Conservation (phyloP, 257 asterid species). For the Penstemon barbatus region DNA sequence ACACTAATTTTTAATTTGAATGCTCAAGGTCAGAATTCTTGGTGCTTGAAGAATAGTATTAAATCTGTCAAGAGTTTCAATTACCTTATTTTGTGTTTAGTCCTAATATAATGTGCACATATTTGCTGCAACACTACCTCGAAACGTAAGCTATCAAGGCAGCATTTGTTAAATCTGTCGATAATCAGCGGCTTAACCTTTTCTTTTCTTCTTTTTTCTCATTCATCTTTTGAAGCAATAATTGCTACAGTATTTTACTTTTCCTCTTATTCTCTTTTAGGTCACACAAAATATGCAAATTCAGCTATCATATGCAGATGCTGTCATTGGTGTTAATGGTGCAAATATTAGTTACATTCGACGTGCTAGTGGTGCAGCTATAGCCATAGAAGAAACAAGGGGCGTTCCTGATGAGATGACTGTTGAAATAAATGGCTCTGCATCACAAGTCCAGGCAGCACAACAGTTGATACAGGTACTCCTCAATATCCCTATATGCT, state of each 20-base stretch:
- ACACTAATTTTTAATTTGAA: too few relatives aligned
- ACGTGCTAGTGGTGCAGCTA: conserved; percentile 90
- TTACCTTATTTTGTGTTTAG: too few relatives aligned
- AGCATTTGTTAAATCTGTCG: too few relatives aligned
- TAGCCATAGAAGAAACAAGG: conserved; percentile 77
- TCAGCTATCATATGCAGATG: conserved; percentile 77
- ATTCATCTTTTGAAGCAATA: not conserved
- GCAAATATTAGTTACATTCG: conserved; percentile 88
- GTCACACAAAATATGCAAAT: conserved; percentile 83
- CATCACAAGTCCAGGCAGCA: conserved; percentile 87
- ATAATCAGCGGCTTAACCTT: not conserved
- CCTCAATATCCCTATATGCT: not conserved
- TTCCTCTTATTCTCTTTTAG: conserved; percentile 35
- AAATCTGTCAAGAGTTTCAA: too few relatives aligned
- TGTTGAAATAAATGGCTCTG: conserved; percentile 86
- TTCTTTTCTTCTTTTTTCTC: not conserved
- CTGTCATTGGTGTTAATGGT: conserved; percentile 82
- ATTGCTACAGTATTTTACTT: conserved; percentile 4
- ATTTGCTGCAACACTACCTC: too few relatives aligned
- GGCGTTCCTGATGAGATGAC: conserved; percentile 95
- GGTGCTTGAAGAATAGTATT: too few relatives aligned
- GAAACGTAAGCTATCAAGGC: too few relatives aligned
- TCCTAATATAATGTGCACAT: too few relatives aligned
- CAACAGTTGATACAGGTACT: conserved; percentile 89
- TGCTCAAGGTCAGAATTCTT: too few relatives aligned